A percentile compares a stretch with the other conserved stretches of the same genome.
Conservation (phyloP, 495 filamentous ascomycete species). For the Tetracladium setigerum region DNA sequence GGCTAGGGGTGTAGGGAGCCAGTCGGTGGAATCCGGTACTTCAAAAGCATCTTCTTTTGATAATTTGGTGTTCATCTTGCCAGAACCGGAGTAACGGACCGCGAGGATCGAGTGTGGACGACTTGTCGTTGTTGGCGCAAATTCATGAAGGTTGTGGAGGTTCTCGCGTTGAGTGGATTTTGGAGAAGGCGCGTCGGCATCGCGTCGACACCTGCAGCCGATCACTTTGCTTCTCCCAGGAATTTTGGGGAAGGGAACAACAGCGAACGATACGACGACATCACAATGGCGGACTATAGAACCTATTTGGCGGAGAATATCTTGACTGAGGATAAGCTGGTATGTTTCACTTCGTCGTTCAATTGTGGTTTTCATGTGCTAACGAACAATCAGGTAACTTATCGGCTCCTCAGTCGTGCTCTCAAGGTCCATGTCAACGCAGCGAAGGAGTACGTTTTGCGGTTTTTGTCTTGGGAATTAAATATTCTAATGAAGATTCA, state of each 20-base stretch:
- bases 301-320: conserved; percentile 68
- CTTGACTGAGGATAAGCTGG: conserved; percentile 67
- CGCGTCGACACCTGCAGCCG: conserved; percentile 17
- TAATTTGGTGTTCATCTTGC: conserved; percentile 7
- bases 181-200: conserved; percentile 2
- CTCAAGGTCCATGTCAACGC: conserved; percentile 73
- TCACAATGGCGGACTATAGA: conserved; percentile 45
- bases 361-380: not conserved
- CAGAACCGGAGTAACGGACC: not conserved
- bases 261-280: not conserved
- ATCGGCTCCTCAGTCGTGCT: conserved; percentile 70
- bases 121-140: not conserved
- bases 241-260: not conserved
- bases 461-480: conserved; percentile 1
- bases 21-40: conserved; percentile 86
- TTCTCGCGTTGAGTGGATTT: conserved; percentile 19
- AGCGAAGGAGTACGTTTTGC: conserved; percentile 63
- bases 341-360: conserved; percentile 32
- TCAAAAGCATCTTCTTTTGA: conserved; percentile 39
- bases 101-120: not conserved
- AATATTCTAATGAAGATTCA: conserved; percentile 25
- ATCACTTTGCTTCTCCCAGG: not conserved
- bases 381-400: conserved; percentile 58
- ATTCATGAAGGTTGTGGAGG: not conserved
- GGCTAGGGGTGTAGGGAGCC: conserved; percentile 72